Conservation (phyloP, 2,329 filamentous ascomycete genomes). For the Mycosphaerella arachidis region DNA sequence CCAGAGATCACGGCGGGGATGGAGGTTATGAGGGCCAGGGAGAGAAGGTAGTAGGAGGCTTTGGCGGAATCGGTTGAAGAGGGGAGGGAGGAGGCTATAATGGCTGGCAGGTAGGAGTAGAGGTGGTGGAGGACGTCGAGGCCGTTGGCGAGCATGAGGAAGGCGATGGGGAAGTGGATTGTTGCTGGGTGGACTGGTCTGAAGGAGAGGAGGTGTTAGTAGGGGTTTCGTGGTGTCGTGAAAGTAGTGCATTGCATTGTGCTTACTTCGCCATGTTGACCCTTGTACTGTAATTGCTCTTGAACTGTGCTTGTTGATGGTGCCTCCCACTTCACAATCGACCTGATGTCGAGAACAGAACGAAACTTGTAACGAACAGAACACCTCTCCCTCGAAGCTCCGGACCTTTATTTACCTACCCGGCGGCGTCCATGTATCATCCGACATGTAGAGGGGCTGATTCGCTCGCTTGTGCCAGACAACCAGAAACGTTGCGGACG, state of each 20-base stretch:
- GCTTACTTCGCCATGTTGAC: conserved; percentile 18
- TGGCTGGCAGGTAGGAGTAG: conserved; percentile 29
- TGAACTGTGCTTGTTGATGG: background rate
- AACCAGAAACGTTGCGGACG: background rate
- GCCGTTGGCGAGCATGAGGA: conserved; percentile 39
- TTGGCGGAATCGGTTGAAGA: conserved; percentile 36
- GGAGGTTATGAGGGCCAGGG: conserved; percentile 36
- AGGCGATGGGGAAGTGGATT: conserved; percentile 47
- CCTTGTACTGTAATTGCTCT: background rate
- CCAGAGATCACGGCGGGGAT: conserved; percentile 34
- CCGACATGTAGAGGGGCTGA: conserved; percentile 4
- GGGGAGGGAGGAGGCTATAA: conserved; percentile 30
- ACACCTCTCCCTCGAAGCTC: background rate
- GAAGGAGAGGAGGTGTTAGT: background rate
- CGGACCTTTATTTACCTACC: background rate
- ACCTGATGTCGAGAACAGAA: background rate
- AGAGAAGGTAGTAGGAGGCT: conserved; percentile 43
- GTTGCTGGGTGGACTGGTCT: conserved; percentile 45
- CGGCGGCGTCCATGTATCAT: conserved; percentile 6
- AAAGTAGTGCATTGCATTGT: background rate
- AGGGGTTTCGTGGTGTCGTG: background rate
- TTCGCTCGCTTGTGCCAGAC: conserved; percentile 1
- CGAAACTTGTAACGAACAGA: background rate
- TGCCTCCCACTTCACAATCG: background rate
- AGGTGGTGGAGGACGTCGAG: conserved; percentile 39